A percentile compares a stretch with the other conserved stretches of the same genome.
These are phyloP conservation scores for Allomyces arbusculus DNA, from an alignment of 192 early-diverging fungal genomes.

Conservation along the genomic window DNA sequence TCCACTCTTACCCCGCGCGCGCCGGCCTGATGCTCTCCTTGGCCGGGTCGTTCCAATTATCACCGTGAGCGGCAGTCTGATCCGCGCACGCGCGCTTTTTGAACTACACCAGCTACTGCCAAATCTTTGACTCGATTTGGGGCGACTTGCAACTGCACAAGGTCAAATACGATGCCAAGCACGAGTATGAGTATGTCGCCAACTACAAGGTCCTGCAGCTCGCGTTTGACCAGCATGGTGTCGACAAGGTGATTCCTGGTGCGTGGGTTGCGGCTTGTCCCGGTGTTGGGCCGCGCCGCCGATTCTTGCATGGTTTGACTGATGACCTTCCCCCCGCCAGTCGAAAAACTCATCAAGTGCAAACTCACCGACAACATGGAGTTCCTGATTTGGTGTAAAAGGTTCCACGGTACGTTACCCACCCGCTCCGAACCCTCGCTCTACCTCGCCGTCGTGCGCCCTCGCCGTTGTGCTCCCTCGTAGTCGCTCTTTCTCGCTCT, in stretches of 20 bases:
- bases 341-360: constrained; percentile 4
- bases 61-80: no score
- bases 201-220: constrained; percentile 91
- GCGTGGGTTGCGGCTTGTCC: neutral
- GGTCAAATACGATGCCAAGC: constrained; percentile 86
- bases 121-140: constrained; percentile 58
- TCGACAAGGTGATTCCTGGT: constrained; percentile 51
- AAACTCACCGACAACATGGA: constrained; percentile 2
- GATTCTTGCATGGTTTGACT: constrained; percentile 1
- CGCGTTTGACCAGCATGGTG: constrained; percentile 67
- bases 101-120: constrained; percentile 26
- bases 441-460: no score
- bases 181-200: constrained; percentile 85
- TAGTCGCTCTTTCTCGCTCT: neutral
- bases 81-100: neutral
- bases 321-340: constrained; percentile 1
- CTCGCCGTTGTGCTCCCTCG: neutral
- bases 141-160: constrained; percentile 40
- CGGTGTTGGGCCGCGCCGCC: neutral
- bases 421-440: neutral
- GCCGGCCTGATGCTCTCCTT: no score
- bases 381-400: constrained; percentile 1
- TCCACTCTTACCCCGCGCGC: no score
- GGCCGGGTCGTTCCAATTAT: no score
- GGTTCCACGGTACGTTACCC: constrained; percentile 3